Evolutionary conservation across 1,284 basidiomycete species (phyloP).

Genomic region (Porphyrellus sp.): DNA sequence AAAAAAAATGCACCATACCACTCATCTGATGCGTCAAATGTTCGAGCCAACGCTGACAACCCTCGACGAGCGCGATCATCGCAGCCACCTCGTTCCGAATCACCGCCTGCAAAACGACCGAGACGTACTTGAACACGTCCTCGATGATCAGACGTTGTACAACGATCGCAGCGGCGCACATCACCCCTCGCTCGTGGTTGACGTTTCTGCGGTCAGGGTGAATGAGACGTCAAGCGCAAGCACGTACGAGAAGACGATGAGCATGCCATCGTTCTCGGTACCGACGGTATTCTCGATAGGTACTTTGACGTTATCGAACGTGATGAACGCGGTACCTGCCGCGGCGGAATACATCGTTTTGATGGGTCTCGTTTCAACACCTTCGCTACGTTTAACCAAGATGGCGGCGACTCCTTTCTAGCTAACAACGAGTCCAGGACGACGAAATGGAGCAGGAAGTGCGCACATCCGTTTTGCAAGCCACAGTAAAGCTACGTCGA

Average conservation of each 20-base stretch:
- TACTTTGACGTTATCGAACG: constrained; percentile 84
- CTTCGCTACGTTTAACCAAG: constrained; percentile 70
- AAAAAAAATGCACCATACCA: constrained; percentile 13
- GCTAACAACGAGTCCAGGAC: neutral
- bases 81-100: constrained; percentile 80
- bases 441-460: neutral
- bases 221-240: neutral
- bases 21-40: constrained; percentile 52
- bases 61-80: constrained; percentile 80
- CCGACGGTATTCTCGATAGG: constrained; percentile 87
- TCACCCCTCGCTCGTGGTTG: constrained; percentile 76
- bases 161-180: constrained; percentile 61
- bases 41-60: constrained; percentile 66
- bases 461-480: constrained; percentile 51
- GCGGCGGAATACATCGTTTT: constrained; percentile 79
- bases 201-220: constrained; percentile 48
- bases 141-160: constrained; percentile 55
- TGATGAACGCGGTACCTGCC: constrained; percentile 83
- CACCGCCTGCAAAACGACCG: constrained; percentile 67
- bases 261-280: constrained; percentile 77
- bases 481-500: constrained; percentile 55
- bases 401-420: constrained; percentile 77
- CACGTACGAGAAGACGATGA: constrained; percentile 64
- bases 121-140: constrained; percentile 62
- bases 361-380: constrained; percentile 82